Base-by-base conservation (phyloP, 1,139 yeast genomes). In the Yamadazyma oceani region DNA sequence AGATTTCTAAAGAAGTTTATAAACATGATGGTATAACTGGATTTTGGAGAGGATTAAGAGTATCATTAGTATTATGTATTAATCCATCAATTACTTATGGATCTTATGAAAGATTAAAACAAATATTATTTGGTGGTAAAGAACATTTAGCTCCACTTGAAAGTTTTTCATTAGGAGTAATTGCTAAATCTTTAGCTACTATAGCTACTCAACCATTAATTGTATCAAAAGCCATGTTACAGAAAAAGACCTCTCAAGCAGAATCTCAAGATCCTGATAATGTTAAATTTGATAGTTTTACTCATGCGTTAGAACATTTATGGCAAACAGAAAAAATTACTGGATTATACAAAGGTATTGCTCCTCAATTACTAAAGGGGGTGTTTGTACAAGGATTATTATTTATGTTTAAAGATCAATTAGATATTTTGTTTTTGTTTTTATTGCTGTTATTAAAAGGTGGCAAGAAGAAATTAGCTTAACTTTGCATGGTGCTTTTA, bases 11-110 rank as follows among this genome's bases (percentile, higher is more conserved):
- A 42, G 79, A 80, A 41, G 75, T 86, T 31, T 60, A 78, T 39
- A 66, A 66, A n/a, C 81, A 83, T 35, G 87, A 85, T 50, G 90
- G 94, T 5, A 45, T 81, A 32, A 60, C 75, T 12, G 94, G 94
- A 0, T 76, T 86, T 44, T 87, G 96, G 96, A 74, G 82, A 49
- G 96, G 96, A 0, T 73, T 87, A 45, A 82, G 87, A 57, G 95
- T 89, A 8, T 81, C 89, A 10, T 63, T 87, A 53, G 85, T 87
- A 5, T 73, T 87, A 37, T 87, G 94, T 26, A 69, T 83, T 43
- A 87, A 87, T 63, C 96, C 96, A 4, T 82, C 95, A 30, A 87
- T 87, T 55, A 87, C 96, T 5, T 88, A 86, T 58, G 95, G 95
- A 5, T 74, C 89, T 2, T 85, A 80, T 58, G 92, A 85, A 58